A percentile compares a stretch with the other conserved stretches of the same genome.
Evolutionary conservation across 1,284 basidiomycete species (phyloP).

Genomic region (Rhodofomes roseus): DNA sequence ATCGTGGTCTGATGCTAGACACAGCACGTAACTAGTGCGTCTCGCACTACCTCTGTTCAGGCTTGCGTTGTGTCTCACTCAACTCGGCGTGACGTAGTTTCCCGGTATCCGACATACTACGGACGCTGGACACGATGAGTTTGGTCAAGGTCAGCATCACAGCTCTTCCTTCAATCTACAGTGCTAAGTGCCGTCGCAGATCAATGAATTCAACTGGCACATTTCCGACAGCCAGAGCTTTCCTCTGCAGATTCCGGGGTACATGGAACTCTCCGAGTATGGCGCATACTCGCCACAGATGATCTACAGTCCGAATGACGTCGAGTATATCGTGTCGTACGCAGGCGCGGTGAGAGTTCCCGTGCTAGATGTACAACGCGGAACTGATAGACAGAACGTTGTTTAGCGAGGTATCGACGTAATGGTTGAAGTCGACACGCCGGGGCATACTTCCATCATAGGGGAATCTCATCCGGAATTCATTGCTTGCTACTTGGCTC

Average conservation of each 20-base stretch:
- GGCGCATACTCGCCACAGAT: constrained; percentile 65
- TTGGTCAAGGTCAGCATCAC: constrained; percentile 65
- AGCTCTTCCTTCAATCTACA: too few relatives aligned
- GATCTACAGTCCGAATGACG: constrained; percentile 59
- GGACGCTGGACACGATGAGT: constrained; percentile 84
- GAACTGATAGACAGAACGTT: not conserved
- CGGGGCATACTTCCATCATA: constrained; percentile 76
- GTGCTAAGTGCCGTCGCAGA: too few relatives aligned
- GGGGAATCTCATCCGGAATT: constrained; percentile 64
- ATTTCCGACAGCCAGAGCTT: constrained; percentile 75
- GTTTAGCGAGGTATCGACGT: constrained; percentile 76
- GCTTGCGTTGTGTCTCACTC: not conserved
- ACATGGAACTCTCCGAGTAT: constrained; percentile 54
- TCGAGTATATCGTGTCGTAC: constrained; percentile 64
- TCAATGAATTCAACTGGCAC: constrained; percentile 79
- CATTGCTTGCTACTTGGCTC: constrained; percentile 64
- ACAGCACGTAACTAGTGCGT: constrained; percentile 61
- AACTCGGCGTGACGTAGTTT: constrained; percentile 48
- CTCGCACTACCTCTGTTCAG: not conserved
- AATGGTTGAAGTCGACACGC: constrained; percentile 68
- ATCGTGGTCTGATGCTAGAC: constrained; percentile 81
- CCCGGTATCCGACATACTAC: constrained; percentile 61
- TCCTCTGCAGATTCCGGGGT: constrained; percentile 64
- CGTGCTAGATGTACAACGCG: not conserved
- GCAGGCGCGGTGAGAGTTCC: constrained; percentile 54